phyloP scores from a whole-genome alignment of 768 basidiomycete species.

The Harrya chromipes region DNA sequence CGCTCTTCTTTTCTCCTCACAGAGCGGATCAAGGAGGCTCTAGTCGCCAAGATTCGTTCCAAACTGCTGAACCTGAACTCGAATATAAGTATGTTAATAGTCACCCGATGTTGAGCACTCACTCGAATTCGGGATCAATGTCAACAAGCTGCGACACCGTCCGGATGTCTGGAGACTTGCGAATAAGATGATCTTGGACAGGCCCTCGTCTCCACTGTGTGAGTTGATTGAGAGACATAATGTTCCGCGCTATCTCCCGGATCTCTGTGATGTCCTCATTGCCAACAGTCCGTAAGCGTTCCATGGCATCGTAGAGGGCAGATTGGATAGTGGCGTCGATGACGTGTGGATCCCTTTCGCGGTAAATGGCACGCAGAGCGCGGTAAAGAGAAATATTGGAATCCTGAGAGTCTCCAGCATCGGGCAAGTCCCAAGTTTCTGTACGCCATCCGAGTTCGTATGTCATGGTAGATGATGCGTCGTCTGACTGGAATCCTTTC shows the following conservation, averaged over 20 bases:
- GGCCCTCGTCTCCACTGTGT: conserved; percentile 52
- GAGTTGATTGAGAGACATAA: conserved; percentile 83
- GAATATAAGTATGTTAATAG: conserved; percentile 9
- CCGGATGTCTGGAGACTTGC: conserved; percentile 32
- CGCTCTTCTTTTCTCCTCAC: conserved; percentile 66
- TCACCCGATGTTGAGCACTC: conserved; percentile 28
- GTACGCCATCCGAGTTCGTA: conserved; percentile 93
- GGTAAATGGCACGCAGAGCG: conserved; percentile 77
- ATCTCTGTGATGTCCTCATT: conserved; percentile 81
- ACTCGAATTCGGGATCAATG: conserved; percentile 65
- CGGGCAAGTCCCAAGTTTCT: conserved; percentile 92
- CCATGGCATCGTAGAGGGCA: conserved; percentile 59
- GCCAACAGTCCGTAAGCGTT: conserved; percentile 59
- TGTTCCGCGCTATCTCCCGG: conserved; percentile 58
- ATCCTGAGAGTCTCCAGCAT: conserved; percentile 41
- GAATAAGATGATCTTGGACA: conserved; percentile 26
- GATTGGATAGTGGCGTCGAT: conserved; percentile 50
- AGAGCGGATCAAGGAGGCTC: conserved; percentile 77
- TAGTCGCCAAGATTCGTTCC: conserved; percentile 78
- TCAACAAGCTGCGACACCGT: conserved; percentile 44
- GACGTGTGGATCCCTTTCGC: conserved; percentile 57
- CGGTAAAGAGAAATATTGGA: conserved; percentile 67
- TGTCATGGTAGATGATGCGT: conserved; percentile 46
- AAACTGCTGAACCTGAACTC: conserved; percentile 63
- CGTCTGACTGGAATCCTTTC: conserved; percentile 28